phyloP scores from a whole-genome alignment of 2,329 filamentous ascomycete species.

The Venturia pyrina region DNA sequence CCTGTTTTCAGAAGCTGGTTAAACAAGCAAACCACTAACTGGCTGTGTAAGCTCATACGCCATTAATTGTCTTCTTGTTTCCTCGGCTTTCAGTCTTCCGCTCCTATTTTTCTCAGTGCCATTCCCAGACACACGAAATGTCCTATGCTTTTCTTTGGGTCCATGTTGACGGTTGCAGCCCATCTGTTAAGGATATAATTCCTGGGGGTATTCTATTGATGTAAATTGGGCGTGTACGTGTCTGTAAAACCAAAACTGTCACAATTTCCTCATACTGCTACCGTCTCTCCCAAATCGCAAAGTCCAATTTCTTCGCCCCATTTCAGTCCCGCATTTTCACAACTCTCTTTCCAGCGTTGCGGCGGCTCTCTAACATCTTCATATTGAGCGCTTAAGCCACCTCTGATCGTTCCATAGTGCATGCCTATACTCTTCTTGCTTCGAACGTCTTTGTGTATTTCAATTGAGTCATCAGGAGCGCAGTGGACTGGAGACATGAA shows the following conservation, averaged over 20 bases:
- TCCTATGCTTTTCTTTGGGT: not conserved
- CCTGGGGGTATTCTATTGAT: too few species aligned
- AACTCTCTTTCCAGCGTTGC: constrained; percentile 33
- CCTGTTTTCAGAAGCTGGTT: too few species aligned
- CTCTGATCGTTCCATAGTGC: constrained; percentile 42
- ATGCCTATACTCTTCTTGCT: constrained; percentile 41
- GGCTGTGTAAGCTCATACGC: not conserved
- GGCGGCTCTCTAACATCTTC: constrained; percentile 41
- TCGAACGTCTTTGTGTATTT: constrained; percentile 37
- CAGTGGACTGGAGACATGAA: constrained; percentile 38
- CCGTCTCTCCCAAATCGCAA: constrained; percentile 39
- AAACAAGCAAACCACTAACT: too few species aligned
- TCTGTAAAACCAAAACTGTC: not conserved
- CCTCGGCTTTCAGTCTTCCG: not conserved
- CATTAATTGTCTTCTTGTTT: not conserved
- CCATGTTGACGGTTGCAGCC: not conserved
- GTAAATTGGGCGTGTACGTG: not conserved
- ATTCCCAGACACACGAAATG: not conserved
- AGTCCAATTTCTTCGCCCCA: constrained; percentile 28
- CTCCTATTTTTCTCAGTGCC: not conserved
- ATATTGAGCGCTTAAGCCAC: constrained; percentile 34
- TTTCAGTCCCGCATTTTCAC: constrained; percentile 31
- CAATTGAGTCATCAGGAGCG: constrained; percentile 37
- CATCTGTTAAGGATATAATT: not conserved
- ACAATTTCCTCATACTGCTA: constrained; percentile 23